Percentiles rank a stretch among this genome's conserved stretches.
Conservation (phyloP, 2,329 filamentous ascomycete genomes). For the Aspergillus pseudonomiae region DNA sequence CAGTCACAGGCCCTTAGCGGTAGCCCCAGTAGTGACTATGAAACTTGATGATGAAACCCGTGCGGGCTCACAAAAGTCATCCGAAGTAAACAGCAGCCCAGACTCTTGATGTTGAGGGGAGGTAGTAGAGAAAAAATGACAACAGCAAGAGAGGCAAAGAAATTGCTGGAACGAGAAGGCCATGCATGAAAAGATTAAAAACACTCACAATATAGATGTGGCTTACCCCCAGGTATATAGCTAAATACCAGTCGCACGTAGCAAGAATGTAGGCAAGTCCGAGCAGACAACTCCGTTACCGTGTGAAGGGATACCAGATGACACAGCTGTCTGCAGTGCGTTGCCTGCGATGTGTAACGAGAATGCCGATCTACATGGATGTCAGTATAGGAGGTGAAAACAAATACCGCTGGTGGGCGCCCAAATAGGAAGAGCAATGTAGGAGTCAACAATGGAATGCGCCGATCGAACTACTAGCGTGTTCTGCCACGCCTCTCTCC, state of each 20-base stretch:
- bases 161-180: not conserved
- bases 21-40: not conserved
- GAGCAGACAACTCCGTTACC: conserved; percentile 16
- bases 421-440: conserved; percentile 23
- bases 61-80: not conserved
- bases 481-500: not conserved
- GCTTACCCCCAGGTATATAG: conserved; percentile 18
- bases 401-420: conserved; percentile 14
- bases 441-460: conserved; percentile 25
- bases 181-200: not conserved
- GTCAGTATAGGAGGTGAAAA: conserved; percentile 19
- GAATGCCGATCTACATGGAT: conserved; percentile 20
- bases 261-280: conserved; percentile 19
- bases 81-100: not conserved
- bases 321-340: conserved; percentile 14
- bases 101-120: not conserved
- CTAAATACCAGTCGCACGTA: conserved; percentile 19
- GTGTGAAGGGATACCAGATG: conserved; percentile 17
- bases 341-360: conserved; percentile 15
- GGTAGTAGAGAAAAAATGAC: not conserved
- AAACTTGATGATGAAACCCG: not conserved
- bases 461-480: conserved; percentile 1
- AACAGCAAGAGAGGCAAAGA: not conserved
- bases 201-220: conserved; percentile 7
- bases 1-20: not conserved